Percentiles rank a stretch among this genome's conserved stretches.
Evolutionary conservation across 1,284 basidiomycete species (phyloP).

Genomic region (Hemileia vastatrix): DNA sequence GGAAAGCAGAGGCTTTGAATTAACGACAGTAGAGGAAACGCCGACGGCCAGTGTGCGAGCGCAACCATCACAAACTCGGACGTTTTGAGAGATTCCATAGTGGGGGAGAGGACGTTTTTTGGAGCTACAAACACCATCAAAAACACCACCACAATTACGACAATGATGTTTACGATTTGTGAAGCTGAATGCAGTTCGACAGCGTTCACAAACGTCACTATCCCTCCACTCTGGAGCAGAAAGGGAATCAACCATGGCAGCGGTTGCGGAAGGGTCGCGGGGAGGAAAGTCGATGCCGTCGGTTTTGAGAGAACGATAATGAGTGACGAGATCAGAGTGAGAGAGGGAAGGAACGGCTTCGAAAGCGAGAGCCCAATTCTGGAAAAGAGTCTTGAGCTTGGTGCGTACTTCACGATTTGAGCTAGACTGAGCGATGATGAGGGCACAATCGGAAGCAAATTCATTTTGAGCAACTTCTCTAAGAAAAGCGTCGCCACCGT

Average conservation of each 20-base stretch:
- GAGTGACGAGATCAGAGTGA: constrained; percentile 58
- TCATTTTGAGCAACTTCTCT: constrained; percentile 72
- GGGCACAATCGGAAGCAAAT: constrained; percentile 84
- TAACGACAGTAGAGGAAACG: constrained; percentile 30
- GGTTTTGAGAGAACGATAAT: constrained; percentile 39
- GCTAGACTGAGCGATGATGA: constrained; percentile 51
- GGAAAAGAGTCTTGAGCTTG: constrained; percentile 66
- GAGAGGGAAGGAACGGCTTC: constrained; percentile 65
- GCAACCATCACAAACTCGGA: constrained; percentile 90
- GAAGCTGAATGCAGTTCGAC: constrained; percentile 81
- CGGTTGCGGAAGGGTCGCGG: constrained; percentile 59
- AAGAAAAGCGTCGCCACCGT: constrained; percentile 88
- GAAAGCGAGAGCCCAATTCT: constrained; percentile 87
- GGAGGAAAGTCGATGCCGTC: constrained; percentile 73
- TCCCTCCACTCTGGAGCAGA: constrained; percentile 92
- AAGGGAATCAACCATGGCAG: constrained; percentile 75
- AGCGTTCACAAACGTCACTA: constrained; percentile 85
- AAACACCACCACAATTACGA: constrained; percentile 93
- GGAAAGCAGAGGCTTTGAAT: constrained; percentile 6
- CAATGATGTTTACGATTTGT: constrained; percentile 99
- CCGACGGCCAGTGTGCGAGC: constrained; percentile 47
- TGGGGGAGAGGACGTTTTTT: constrained; percentile 77
- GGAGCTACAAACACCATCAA: constrained; percentile 85
- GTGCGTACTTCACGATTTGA: constrained; percentile 74
- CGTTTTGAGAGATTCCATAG: constrained; percentile 85